Evolutionary conservation across 106 monocot species (phyloP).

Genomic region (Platanthera zijinensis): DNA sequence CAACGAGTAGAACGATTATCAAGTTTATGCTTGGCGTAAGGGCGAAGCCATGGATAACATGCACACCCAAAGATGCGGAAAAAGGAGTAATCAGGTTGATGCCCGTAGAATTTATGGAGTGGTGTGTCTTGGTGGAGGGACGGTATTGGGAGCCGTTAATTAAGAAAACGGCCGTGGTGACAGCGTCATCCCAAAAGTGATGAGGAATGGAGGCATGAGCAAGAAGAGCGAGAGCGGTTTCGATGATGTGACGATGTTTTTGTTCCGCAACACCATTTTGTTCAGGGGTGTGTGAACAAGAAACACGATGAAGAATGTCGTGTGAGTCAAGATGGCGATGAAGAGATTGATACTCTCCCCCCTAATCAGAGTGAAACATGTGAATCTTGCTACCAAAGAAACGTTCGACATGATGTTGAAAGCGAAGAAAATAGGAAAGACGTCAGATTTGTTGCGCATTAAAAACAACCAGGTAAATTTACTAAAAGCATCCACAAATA

Average conservation of each 20-base stretch:
- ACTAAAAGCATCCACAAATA: conserved; percentile 12
- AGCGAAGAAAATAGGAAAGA: not conserved
- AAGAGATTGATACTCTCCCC: not conserved
- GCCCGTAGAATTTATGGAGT: not conserved
- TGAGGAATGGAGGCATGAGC: too few relatives aligned
- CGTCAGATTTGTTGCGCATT: not conserved
- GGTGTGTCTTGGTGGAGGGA: not conserved
- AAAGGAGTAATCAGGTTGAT: not conserved
- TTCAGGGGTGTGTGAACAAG: conserved; percentile 4
- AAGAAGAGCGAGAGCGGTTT: too few relatives aligned
- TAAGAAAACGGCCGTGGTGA: too few relatives aligned
- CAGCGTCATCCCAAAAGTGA: too few relatives aligned
- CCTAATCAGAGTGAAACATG: not conserved
- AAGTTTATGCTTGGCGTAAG: too few relatives aligned
- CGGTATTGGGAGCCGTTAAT: not conserved
- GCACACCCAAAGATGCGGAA: not conserved
- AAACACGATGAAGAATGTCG: not conserved
- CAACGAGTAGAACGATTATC: too few relatives aligned
- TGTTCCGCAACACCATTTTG: not conserved
- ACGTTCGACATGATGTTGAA: not conserved
- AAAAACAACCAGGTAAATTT: conserved; percentile 5
- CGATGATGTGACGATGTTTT: too few relatives aligned
- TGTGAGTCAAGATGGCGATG: not conserved
- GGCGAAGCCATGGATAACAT: too few relatives aligned
- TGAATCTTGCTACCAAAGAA: conserved; percentile 3